Evolutionary conservation across 1,139 yeast genomes (phyloP).

Genomic region (Yamadazyma taylorii): DNA sequence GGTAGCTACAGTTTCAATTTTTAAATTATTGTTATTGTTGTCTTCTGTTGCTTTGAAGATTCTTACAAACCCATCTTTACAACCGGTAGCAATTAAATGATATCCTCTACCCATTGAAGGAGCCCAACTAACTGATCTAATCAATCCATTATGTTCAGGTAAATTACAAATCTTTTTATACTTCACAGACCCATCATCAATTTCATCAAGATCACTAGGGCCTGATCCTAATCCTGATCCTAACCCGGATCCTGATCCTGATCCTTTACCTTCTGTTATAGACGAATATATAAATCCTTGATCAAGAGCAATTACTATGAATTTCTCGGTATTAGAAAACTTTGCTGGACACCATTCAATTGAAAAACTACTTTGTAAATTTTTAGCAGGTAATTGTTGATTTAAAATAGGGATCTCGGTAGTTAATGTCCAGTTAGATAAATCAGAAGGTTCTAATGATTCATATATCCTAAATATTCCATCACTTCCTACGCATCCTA

Average conservation of each 20-base stretch:
- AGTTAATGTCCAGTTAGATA: constrained; percentile 77
- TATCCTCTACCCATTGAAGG: constrained; percentile 92
- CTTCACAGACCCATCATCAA: constrained; percentile 19
- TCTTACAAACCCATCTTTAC: constrained; percentile 90
- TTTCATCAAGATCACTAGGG: too few relatives aligned
- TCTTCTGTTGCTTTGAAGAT: constrained; percentile 68
- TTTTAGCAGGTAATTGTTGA: constrained; percentile 64
- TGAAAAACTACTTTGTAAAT: constrained; percentile 83
- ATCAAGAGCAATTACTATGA: constrained; percentile 84
- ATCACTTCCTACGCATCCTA: constrained; percentile 90
- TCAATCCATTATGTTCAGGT: constrained; percentile 84
- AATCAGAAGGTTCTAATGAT: constrained; percentile 83
- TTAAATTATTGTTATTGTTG: constrained; percentile 31
- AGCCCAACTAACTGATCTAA: constrained; percentile 94
- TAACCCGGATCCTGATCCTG: background rate
- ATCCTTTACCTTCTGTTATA: constrained; percentile 10
- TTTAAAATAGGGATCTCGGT: constrained; percentile 70
- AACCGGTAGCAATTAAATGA: constrained; percentile 90
- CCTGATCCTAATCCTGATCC: constrained; percentile 5
- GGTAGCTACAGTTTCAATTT: constrained; percentile 38
- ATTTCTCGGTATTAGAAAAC: constrained; percentile 68
- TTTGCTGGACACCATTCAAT: constrained; percentile 94
- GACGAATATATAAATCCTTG: constrained; percentile 75
- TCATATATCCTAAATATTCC: constrained; percentile 86
- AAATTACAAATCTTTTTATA: constrained; percentile 39